Evolutionary conservation across 2,329 filamentous ascomycete genomes (phyloP), one percentile per base, ranked within the genome.

Genomic region (Arthrobotrys musiformis): DNA sequence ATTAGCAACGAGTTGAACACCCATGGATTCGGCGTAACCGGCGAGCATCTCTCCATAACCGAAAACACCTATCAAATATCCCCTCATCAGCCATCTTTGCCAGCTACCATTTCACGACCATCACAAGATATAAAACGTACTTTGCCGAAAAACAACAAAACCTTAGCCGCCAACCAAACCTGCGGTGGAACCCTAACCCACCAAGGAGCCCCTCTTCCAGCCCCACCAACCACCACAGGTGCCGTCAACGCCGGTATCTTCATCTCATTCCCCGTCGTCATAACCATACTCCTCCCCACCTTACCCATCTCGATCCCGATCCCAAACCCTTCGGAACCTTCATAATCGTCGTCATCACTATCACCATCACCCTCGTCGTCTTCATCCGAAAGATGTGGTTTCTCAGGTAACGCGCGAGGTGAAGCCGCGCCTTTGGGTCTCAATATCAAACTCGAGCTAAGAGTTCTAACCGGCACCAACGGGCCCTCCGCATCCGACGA

Each of bases 1-100:
- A 78, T 22, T 60, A 78, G 44, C 17, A 78, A 26, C 9, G 74
- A 78, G 46, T 76, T 78, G 15, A 78, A 78, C 17, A 78, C 61
- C 66, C 66, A 70, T 6, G 74, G 60, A 58, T 78, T 78, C 9
- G 74, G 67, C n/a, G 74, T 61, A 19, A 78, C 58, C 3, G 74
- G 74, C 13, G 60, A 67, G 17, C 74, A 78, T 9, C 72, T 30
- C 15, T 60, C 66, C 28, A 54, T 72, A 7, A 78, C 44, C 44
- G 74, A 78, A 9, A 78, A 54, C n/a, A 78, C 64, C 74, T 76
- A 8, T 11, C 35, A 56, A 24, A 26, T 6, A 35, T 17, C 15
- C 13, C 15, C 11, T 22, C 1, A 28, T 63, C n/a, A 63, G 33
- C 13, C 44, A n/a, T 19, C 30, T 42, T 28, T n/a, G 4, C 35